Conservation (phyloP, 345 rosid genomes). For the Acer campestre region DNA sequence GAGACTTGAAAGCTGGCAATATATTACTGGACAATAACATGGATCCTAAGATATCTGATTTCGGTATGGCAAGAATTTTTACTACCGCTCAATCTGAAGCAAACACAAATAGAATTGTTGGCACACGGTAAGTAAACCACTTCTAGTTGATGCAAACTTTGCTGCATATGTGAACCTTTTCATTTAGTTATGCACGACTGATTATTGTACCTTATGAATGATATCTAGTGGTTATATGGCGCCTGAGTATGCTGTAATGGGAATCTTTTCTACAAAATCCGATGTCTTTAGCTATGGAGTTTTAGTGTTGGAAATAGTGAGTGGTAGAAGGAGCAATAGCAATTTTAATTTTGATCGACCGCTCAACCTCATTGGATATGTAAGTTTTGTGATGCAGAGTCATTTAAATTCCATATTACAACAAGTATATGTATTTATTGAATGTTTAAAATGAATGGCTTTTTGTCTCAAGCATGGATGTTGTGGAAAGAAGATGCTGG, state of each 20-base stretch:
- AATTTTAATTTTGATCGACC: not conserved
- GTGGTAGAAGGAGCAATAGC: slow-evolving; percentile 17
- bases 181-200: too few relatives aligned
- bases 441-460: not conserved
- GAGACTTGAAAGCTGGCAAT: slow-evolving; percentile 26
- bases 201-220: too few relatives aligned
- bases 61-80: slow-evolving; percentile 29
- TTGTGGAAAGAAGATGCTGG: slow-evolving; percentile 12
- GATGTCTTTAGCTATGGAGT: slow-evolving; percentile 30
- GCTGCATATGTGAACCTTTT: too few relatives aligned
- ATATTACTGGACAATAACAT: slow-evolving; percentile 18
- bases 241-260: slow-evolving; percentile 22
- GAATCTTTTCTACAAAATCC: slow-evolving; percentile 28
- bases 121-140: slow-evolving; percentile 11
- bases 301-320: slow-evolving; percentile 11
- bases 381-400: not conserved
- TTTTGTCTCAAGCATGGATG: slow-evolving; percentile 24
- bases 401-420: not conserved
- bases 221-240: slow-evolving; percentile 20
- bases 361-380: slow-evolving; percentile 22
- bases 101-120: slow-evolving; percentile 7
- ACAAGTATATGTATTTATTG: not conserved
- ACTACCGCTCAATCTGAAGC: not conserved
- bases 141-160: not conserved
- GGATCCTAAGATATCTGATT: slow-evolving; percentile 26